phyloP scores from a whole-genome alignment of 2,329 filamentous ascomycete genomes.

The Ophiostoma montium region DNA sequence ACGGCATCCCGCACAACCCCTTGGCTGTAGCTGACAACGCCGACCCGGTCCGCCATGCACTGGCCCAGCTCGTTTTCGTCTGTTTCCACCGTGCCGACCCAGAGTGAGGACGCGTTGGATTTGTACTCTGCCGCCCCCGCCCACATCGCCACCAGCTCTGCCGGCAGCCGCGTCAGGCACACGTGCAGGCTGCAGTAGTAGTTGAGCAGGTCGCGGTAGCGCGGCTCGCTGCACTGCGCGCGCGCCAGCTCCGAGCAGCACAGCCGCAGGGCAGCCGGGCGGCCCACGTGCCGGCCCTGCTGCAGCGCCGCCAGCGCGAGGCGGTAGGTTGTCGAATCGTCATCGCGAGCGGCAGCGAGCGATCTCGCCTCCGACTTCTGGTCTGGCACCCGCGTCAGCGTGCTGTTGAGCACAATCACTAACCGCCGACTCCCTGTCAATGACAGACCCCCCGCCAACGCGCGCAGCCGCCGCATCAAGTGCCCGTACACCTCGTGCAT shows the following conservation, averaged over 20 bases:
- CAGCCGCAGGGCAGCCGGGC: not conserved
- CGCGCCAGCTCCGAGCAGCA: slow-evolving; percentile 7
- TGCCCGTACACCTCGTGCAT: slow-evolving; percentile 11
- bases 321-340: not conserved
- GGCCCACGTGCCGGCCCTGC: not conserved
- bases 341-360: not conserved
- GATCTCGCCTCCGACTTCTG: not conserved
- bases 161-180: slow-evolving; percentile 4
- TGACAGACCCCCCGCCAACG: not conserved
- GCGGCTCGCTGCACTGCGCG: slow-evolving; percentile 5
- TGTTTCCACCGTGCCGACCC: slow-evolving; percentile 6
- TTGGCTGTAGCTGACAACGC: slow-evolving; percentile 1
- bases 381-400: not conserved
- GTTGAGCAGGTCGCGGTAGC: slow-evolving; percentile 10
- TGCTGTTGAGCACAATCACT: slow-evolving; percentile 11
- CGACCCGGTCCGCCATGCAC: not conserved
- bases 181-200: slow-evolving; percentile 11
- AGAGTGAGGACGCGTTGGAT: slow-evolving; percentile 5
- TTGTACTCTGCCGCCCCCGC: not conserved
- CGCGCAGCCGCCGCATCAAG: slow-evolving; percentile 11
- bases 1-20: slow-evolving; percentile 7
- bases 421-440: not conserved
- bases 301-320: slow-evolving; percentile 4
- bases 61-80: slow-evolving; percentile 10
- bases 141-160: slow-evolving; percentile 4